Percentiles rank a stretch among this genome's conserved stretches.
Conservation (phyloP, 352 stramenopile species). For the Blastocystis sp. region DNA sequence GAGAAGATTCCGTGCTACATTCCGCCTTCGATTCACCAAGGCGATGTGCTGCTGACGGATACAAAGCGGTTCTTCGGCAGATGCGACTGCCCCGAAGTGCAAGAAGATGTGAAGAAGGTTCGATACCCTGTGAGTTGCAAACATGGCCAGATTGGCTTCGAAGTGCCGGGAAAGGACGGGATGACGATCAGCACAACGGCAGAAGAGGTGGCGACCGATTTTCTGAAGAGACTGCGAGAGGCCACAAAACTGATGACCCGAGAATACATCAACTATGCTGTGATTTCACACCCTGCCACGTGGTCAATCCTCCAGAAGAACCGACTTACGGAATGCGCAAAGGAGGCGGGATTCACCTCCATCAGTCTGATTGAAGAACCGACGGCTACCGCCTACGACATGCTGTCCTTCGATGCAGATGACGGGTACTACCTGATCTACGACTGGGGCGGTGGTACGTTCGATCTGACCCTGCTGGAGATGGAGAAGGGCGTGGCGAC, state of each 20-base stretch:
- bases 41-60: background rate
- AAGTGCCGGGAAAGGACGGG: background rate
- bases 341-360: background rate
- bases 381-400: background rate
- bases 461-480: conserved; percentile 82
- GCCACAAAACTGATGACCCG: background rate
- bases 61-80: background rate
- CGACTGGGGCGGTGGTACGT: conserved; percentile 93
- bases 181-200: background rate
- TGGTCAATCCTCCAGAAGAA: background rate
- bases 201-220: background rate
- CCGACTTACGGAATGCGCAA: background rate
- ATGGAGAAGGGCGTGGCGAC: conserved; percentile 88
- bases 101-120: background rate
- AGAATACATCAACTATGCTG: background rate
- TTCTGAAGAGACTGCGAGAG: background rate
- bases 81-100: background rate
- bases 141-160: background rate
- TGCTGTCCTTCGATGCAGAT: background rate
- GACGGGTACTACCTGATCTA: conserved; percentile 78
- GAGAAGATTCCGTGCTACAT: background rate
- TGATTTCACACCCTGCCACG: background rate
- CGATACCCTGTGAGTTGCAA: background rate
- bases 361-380: background rate
- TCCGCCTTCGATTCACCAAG: background rate